A percentile compares a stretch with the other conserved stretches of the same genome.
Conservation (phyloP, 139 green algal species). For the Chlamydomonas incerta region DNA sequence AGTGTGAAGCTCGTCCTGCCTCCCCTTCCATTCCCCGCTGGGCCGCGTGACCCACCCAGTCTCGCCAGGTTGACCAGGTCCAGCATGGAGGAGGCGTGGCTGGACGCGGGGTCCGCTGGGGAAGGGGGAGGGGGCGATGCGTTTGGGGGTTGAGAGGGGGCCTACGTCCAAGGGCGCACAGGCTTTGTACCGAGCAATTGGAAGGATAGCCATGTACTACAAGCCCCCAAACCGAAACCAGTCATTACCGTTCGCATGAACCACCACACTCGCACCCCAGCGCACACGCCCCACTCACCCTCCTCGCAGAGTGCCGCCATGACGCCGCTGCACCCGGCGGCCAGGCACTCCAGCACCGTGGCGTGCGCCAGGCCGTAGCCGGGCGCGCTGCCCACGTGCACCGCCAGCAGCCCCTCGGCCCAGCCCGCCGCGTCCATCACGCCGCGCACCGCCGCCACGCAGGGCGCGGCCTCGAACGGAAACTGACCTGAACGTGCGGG, state of each 20-base stretch:
- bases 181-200: too few relatives aligned
- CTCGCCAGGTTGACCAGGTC: constrained; percentile 22
- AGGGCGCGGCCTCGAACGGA: neutral
- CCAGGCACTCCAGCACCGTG: constrained; percentile 35
- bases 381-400: neutral
- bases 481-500: neutral
- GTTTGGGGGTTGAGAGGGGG: neutral
- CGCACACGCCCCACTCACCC: neutral
- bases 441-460: constrained; percentile 13
- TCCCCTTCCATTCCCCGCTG: neutral
- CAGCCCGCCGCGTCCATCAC: constrained; percentile 26
- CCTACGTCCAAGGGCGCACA: neutral
- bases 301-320: constrained; percentile 23
- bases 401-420: neutral
- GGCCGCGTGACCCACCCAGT: neutral
- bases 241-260: too few relatives aligned
- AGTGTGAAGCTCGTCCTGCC: too few relatives aligned
- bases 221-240: too few relatives aligned
- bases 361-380: constrained; percentile 13
- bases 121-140: too few relatives aligned
- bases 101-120: neutral
- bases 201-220: too few relatives aligned
- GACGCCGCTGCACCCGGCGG: constrained; percentile 1
- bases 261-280: neutral
- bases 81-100: neutral